Evolutionary conservation across 2,329 filamentous ascomycete species (phyloP).

Genomic region (Alternaria sp.): DNA sequence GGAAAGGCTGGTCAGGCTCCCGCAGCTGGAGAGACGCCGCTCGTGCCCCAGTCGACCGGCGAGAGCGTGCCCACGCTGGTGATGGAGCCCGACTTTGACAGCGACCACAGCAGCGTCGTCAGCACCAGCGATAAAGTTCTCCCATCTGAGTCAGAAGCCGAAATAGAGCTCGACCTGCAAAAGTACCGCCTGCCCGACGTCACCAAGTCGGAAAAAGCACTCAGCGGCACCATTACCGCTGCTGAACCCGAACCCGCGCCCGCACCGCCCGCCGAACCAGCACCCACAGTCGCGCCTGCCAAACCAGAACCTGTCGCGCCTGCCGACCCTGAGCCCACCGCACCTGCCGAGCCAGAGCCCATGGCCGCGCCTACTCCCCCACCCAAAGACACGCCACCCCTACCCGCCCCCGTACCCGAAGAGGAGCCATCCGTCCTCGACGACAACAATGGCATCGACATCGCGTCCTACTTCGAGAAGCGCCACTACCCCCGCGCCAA

Average conservation of each 20-base stretch:
- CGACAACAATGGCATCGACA: conserved; percentile 53
- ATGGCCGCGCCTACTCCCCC: conserved; percentile 6
- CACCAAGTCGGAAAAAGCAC: conserved; percentile 65
- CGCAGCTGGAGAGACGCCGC: conserved; percentile 16
- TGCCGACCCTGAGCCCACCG: conserved; percentile 25
- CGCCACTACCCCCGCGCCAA: conserved; percentile 67
- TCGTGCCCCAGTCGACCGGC: conserved; percentile 44
- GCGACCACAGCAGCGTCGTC: conserved; percentile 55
- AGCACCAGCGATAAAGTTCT: conserved; percentile 62
- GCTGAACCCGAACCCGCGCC: conserved; percentile 45
- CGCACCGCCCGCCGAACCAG: conserved; percentile 15
- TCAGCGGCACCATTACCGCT: conserved; percentile 49
- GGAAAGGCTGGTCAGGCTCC: conserved; percentile 45
- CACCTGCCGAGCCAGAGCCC: not conserved
- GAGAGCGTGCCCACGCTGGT: conserved; percentile 46
- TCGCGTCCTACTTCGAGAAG: conserved; percentile 70
- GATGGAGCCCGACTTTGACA: conserved; percentile 51
- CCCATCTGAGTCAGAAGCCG: conserved; percentile 58
- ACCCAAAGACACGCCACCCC: conserved; percentile 12
- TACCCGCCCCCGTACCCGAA: conserved; percentile 45
- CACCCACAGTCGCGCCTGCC: conserved; percentile 31
- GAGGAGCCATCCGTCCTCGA: conserved; percentile 43
- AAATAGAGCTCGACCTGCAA: conserved; percentile 62
- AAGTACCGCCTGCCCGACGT: conserved; percentile 77
- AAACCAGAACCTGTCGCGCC: conserved; percentile 22